Evolutionary conservation across 2,329 filamentous ascomycete species (phyloP).

Genomic region (Xylariaceae sp.): DNA sequence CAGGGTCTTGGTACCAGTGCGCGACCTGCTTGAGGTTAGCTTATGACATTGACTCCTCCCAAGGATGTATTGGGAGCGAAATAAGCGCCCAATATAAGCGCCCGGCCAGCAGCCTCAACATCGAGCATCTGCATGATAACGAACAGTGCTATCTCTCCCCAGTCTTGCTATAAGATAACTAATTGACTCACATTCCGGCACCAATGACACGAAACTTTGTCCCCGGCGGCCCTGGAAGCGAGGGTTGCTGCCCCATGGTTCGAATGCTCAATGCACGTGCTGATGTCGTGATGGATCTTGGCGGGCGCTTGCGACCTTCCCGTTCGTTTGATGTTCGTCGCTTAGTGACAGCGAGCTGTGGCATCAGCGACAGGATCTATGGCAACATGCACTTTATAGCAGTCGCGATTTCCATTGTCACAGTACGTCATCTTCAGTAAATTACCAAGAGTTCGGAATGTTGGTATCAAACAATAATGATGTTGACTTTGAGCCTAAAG

Average conservation of each 20-base stretch:
- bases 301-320: constrained; percentile 14
- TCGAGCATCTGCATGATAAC: constrained; percentile 8
- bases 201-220: constrained; percentile 47
- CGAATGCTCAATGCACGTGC: constrained; percentile 16
- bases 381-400: constrained; percentile 26
- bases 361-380: constrained; percentile 13
- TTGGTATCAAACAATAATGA: constrained; percentile 15
- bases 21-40: constrained; percentile 40
- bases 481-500: constrained; percentile 29
- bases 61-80: constrained; percentile 2
- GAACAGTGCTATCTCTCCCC: constrained; percentile 6
- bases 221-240: constrained; percentile 42
- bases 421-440: constrained; percentile 18
- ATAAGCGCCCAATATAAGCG: too few species aligned
- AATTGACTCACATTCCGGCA: constrained; percentile 45
- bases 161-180: too few species aligned
- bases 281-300: constrained; percentile 19
- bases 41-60: constrained; percentile 2
- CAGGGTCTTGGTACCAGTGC: constrained; percentile 48
- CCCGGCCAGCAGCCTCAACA: not conserved
- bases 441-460: constrained; percentile 3
- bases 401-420: not conserved
- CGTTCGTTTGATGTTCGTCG: constrained; percentile 2
- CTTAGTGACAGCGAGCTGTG: constrained; percentile 9
- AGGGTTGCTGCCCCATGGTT: constrained; percentile 43